Percentiles rank a stretch among this genome's conserved stretches.
These are phyloP conservation scores for Phanerochaete sordida DNA, from an alignment of 768 basidiomycete genomes.

Conservation along the genomic window DNA sequence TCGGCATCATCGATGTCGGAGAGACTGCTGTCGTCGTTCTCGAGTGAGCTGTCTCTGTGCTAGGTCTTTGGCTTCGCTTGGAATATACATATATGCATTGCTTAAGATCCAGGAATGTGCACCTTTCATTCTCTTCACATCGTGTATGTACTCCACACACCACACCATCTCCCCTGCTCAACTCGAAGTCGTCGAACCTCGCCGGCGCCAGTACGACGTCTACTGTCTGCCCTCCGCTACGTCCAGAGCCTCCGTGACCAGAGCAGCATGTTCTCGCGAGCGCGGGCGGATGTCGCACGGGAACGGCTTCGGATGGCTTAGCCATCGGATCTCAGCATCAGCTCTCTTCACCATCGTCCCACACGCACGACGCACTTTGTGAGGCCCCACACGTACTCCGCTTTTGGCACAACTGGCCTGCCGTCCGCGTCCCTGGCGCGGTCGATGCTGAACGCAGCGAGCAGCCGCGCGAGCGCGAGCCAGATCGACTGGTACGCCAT, in stretches of 20 bases:
- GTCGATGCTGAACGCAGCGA: constrained; percentile 8
- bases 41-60: too few species aligned
- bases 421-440: background rate
- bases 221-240: too few species aligned
- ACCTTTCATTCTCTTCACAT: too few species aligned
- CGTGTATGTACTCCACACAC: too few species aligned
- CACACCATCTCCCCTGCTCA: too few species aligned
- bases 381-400: background rate
- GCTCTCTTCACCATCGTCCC: background rate
- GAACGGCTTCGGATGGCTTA: constrained; percentile 20
- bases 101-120: too few species aligned
- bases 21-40: constrained; percentile 17
- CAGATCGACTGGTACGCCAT: constrained; percentile 4
- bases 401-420: background rate
- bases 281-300: constrained; percentile 18
- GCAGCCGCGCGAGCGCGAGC: background rate
- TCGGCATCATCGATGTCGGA: constrained; percentile 34
- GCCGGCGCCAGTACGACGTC: too few species aligned
- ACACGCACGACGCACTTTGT: background rate
- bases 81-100: too few species aligned
- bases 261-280: background rate
- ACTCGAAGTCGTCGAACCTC: too few species aligned
- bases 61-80: too few species aligned
- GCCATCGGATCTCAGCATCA: background rate
- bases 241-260: background rate